Conservation (phyloP, 148 eudicot genomes). For the Dianthus caryophyllus region DNA sequence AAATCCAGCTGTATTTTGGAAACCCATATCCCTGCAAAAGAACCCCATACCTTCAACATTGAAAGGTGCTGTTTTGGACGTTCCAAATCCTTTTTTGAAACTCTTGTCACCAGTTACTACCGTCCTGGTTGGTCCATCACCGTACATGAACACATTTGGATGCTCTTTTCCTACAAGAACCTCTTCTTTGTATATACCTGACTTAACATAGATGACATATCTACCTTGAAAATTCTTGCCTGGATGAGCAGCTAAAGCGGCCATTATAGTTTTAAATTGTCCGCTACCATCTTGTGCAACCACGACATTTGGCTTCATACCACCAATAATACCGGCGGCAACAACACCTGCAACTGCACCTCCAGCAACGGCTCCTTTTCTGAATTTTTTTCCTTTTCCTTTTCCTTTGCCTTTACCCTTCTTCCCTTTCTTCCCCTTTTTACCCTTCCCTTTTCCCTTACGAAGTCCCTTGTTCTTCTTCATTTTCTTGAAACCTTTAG, state of each 20-base stretch:
- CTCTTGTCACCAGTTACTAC: conserved; percentile 40
- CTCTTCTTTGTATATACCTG: conserved; percentile 45
- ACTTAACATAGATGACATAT: conserved; percentile 47
- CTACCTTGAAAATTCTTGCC: conserved; percentile 27
- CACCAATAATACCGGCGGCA: background rate
- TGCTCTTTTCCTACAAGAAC: conserved; percentile 32
- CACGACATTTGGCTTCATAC: conserved; percentile 30
- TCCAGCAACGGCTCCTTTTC: background rate
- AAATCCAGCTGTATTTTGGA: conserved; percentile 57
- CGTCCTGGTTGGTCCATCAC: conserved; percentile 52
- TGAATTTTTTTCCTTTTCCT: background rate
- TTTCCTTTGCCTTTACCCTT: background rate
- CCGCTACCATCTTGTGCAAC: conserved; percentile 61
- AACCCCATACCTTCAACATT: conserved; percentile 34
- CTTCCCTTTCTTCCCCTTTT: conserved; percentile 2
- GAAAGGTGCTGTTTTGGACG: conserved; percentile 36
- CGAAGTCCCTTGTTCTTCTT: background rate
- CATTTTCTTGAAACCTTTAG: background rate
- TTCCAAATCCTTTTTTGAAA: conserved; percentile 14
- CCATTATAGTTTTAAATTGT: conserved; percentile 37
- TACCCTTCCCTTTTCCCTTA: conserved; percentile 1
- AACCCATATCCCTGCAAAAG: conserved; percentile 37
- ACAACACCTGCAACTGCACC: conserved; percentile 12
- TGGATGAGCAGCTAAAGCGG: conserved; percentile 39
- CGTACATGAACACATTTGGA: conserved; percentile 40